These are phyloP conservation scores for Dipodascus geniculatus DNA, from an alignment of 805 yeast genomes.

Conservation along the genomic window DNA sequence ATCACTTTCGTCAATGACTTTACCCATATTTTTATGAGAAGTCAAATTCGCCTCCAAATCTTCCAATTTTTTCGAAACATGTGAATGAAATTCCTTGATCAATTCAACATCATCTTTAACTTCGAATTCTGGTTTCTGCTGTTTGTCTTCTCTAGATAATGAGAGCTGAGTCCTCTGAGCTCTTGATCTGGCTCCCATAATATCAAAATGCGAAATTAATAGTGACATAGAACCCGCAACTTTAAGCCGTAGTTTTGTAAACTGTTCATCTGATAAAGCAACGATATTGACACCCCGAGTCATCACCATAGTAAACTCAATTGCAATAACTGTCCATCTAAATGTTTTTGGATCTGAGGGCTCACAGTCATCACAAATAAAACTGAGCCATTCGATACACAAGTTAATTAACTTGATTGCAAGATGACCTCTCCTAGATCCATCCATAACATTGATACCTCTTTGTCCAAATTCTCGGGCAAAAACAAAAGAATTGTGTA, in stretches of 20 bases:
- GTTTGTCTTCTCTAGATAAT: constrained; percentile 20
- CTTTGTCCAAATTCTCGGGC: constrained; percentile 74
- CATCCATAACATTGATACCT: constrained; percentile 51
- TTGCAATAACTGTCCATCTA: constrained; percentile 90
- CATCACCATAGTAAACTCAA: constrained; percentile 93
- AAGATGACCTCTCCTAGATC: constrained; percentile 52
- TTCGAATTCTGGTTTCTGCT: constrained; percentile 27
- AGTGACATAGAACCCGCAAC: constrained; percentile 93
- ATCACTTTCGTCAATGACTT: constrained; percentile 79
- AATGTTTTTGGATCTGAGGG: constrained; percentile 88
- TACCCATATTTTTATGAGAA: constrained; percentile 55
- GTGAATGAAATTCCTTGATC: constrained; percentile 48
- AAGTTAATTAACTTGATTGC: constrained; percentile 61
- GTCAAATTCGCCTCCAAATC: constrained; percentile 49
- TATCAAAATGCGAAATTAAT: constrained; percentile 89
- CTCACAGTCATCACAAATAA: constrained; percentile 89
- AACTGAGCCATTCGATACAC: constrained; percentile 84
- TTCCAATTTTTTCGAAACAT: constrained; percentile 52
- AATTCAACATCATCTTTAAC: constrained; percentile 43
- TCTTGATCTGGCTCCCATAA: constrained; percentile 93
- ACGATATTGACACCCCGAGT: constrained; percentile 83
- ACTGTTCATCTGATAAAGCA: constrained; percentile 67
- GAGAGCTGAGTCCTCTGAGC: constrained; percentile 40
- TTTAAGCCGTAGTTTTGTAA: constrained; percentile 55
- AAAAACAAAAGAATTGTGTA: constrained; percentile 63